phyloP scores from a whole-genome alignment of 495 filamentous ascomycete species.

The Podospora pseudoanserina region DNA sequence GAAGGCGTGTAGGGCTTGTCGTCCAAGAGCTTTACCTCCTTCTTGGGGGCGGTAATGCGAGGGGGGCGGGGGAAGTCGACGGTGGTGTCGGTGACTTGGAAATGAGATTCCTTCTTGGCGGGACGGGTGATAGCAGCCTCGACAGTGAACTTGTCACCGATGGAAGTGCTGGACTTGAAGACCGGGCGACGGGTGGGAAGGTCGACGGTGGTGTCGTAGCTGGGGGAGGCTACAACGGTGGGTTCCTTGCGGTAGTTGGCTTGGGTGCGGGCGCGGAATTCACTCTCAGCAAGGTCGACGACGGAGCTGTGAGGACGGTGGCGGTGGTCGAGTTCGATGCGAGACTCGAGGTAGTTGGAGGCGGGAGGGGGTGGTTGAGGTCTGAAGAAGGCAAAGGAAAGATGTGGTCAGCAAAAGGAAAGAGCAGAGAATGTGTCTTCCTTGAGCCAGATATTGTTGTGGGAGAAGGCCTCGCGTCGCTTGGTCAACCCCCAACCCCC shows the following conservation, averaged over 20 bases:
- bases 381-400: conserved; percentile 40
- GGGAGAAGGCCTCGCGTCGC: conserved; percentile 17
- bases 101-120: conserved; percentile 33
- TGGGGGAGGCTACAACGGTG: conserved; percentile 41
- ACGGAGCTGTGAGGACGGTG: conserved; percentile 51
- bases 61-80: conserved; percentile 38
- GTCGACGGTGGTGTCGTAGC: conserved; percentile 53
- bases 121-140: conserved; percentile 30
- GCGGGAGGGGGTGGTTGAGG: conserved; percentile 42
- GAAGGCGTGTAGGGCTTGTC: conserved; percentile 35
- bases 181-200: conserved; percentile 25
- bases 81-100: conserved; percentile 44
- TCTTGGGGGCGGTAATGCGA: conserved; percentile 31
- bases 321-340: conserved; percentile 55
- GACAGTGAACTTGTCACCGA: conserved; percentile 34
- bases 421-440: conserved; percentile 1
- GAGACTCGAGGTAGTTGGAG: conserved; percentile 54
- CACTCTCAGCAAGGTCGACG: conserved; percentile 79
- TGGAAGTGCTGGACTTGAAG: conserved; percentile 32
- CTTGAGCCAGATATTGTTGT: conserved; percentile 10
- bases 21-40: conserved; percentile 40
- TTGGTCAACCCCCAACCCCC: conserved; percentile 30
- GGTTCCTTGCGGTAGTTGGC: conserved; percentile 62
- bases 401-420: conserved; percentile 18
- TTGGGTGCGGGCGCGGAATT: conserved; percentile 76